Conservation (phyloP, 2,329 filamentous ascomycete genomes). For the Zasmidium cellare region DNA sequence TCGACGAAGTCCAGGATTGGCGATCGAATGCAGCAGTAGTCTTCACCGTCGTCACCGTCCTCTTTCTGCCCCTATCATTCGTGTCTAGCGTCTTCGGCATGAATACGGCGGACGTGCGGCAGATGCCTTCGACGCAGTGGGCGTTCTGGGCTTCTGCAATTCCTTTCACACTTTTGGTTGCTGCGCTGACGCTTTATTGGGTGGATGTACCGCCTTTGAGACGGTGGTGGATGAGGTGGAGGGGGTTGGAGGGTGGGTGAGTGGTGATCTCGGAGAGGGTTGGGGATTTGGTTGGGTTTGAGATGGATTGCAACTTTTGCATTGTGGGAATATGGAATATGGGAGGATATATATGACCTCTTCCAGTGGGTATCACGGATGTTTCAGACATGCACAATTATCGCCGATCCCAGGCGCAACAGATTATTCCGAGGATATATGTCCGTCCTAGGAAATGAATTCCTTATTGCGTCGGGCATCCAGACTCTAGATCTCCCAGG, state of each 20-base stretch:
- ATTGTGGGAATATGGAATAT: not conserved
- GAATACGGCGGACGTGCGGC: slow-evolving; percentile 11
- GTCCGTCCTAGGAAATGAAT: not conserved
- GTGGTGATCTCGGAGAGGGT: not conserved
- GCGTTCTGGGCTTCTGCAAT: slow-evolving; percentile 10
- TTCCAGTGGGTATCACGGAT: slow-evolving; percentile 29
- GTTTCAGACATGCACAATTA: slow-evolving; percentile 8
- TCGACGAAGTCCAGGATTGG: slow-evolving; percentile 8
- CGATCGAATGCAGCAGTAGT: slow-evolving; percentile 4
- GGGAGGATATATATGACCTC: not conserved
- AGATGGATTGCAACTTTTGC: no score
- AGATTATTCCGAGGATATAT: slow-evolving; percentile 5
- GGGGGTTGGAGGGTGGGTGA: not conserved
- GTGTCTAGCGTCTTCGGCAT: slow-evolving; percentile 14
- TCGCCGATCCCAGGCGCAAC: not conserved
- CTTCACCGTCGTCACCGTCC: slow-evolving; percentile 16
- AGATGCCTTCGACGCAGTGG: slow-evolving; percentile 11
- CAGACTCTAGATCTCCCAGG: slow-evolving; percentile 55
- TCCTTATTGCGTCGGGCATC: slow-evolving; percentile 62
- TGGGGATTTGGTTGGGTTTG: no score
- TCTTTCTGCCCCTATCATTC: slow-evolving; percentile 18
- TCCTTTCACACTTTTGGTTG: slow-evolving; percentile 12
- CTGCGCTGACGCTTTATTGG: slow-evolving; percentile 3
- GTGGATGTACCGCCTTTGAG: slow-evolving; percentile 5
- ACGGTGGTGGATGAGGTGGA: slow-evolving; percentile 3